phyloP scores from a whole-genome alignment of 495 filamentous ascomycete genomes.

The Cetradonia linearis region DNA sequence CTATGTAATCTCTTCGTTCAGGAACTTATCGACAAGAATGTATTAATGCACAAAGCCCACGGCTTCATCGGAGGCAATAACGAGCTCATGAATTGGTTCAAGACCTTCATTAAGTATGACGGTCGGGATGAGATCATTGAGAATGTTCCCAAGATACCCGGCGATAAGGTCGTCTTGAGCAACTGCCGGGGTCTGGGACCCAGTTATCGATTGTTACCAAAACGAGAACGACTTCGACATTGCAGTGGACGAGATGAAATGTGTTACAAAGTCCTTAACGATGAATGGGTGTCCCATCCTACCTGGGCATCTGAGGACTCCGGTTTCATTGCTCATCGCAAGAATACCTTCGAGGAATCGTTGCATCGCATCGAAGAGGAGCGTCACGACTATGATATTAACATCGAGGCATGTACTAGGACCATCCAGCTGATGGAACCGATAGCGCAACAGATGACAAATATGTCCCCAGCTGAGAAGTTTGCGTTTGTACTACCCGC shows the following conservation, averaged over 20 bases:
- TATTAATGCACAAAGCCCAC: conserved; percentile 68
- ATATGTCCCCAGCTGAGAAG: conserved; percentile 61
- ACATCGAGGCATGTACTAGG: conserved; percentile 85
- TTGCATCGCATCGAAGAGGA: conserved; percentile 97
- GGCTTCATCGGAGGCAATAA: conserved; percentile 79
- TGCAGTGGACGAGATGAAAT: conserved; percentile 93
- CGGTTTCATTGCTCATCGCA: conserved; percentile 93
- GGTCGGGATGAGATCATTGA: conserved; percentile 65
- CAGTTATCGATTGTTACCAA: conserved; percentile 87
- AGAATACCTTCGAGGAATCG: conserved; percentile 87
- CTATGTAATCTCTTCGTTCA: conserved; percentile 88
- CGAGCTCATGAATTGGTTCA: conserved; percentile 81
- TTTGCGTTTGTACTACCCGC: conserved; percentile 62
- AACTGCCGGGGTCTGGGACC: conserved; percentile 90
- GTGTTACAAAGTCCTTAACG: conserved; percentile 83
- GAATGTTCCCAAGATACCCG: conserved; percentile 60
- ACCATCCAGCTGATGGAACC: conserved; percentile 94
- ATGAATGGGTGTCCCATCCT: conserved; percentile 96
- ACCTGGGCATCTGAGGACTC: conserved; percentile 99
- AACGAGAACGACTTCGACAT: conserved; percentile 71
- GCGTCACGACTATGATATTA: conserved; percentile 96
- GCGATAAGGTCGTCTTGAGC: conserved; percentile 70
- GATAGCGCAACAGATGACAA: conserved; percentile 75
- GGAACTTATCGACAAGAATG: conserved; percentile 73
- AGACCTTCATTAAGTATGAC: conserved; percentile 62